phyloP scores from a whole-genome alignment of 345 rosid species.

The Physaria fendleri region DNA sequence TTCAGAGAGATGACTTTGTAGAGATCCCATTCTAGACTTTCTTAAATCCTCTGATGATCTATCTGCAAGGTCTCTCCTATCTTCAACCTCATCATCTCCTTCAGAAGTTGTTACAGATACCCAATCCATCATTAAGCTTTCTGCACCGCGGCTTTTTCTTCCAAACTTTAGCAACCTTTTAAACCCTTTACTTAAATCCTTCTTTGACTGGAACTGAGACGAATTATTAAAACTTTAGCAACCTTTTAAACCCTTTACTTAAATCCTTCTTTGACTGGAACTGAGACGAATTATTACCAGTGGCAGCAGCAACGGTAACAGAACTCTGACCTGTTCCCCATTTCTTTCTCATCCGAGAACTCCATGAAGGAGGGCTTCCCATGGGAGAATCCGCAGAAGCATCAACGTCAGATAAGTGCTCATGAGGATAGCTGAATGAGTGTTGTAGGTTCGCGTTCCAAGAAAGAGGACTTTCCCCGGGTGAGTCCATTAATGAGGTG shows the following conservation, averaged over 20 bases:
- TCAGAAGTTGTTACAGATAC: constrained; percentile 87
- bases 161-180: constrained; percentile 83
- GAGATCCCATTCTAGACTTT: constrained; percentile 86
- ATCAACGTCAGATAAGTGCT: constrained; percentile 59
- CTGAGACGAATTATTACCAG: constrained; percentile 39
- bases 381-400: constrained; percentile 69
- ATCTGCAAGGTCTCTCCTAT: constrained; percentile 66
- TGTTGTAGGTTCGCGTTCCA: constrained; percentile 67
- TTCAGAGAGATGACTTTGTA: constrained; percentile 39
- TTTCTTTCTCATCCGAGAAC: constrained; percentile 81
- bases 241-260: constrained; percentile 75
- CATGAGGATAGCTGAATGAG: constrained; percentile 56
- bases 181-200: constrained; percentile 75
- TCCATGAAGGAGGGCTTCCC: constrained; percentile 84
- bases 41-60: constrained; percentile 73
- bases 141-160: constrained; percentile 73
- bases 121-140: constrained; percentile 60
- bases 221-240: constrained; percentile 60
- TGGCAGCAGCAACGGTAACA: constrained; percentile 36
- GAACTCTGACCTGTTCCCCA: constrained; percentile 76
- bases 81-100: constrained; percentile 91
- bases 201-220: constrained; percentile 57
- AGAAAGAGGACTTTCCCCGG: constrained; percentile 73
- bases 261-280: constrained; percentile 64
- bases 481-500: constrained; percentile 53